Evolutionary conservation across 345 rosid species (phyloP).

Genomic region (Lepidium sativum): DNA sequence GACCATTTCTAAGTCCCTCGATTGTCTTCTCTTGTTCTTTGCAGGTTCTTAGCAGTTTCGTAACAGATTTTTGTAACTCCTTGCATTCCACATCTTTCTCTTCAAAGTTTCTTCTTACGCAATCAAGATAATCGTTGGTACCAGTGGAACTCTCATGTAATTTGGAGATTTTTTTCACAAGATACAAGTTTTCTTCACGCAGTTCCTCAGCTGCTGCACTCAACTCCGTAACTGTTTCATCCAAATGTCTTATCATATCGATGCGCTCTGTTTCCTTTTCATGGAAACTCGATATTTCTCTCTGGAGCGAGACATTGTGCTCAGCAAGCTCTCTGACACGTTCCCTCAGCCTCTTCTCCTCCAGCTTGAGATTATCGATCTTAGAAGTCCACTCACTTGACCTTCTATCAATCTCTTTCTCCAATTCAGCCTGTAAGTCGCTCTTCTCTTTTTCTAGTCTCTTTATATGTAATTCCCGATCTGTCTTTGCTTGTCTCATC

Average conservation of each 20-base stretch:
- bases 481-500: constrained; percentile 41
- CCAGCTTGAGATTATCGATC: constrained; percentile 58
- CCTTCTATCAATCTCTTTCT: constrained; percentile 92
- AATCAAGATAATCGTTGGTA: constrained; percentile 35
- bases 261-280: constrained; percentile 66
- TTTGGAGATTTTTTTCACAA: constrained; percentile 37
- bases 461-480: constrained; percentile 39
- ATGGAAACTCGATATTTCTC: constrained; percentile 60
- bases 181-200: constrained; percentile 40
- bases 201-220: constrained; percentile 39
- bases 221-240: constrained; percentile 51
- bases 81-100: constrained; percentile 83
- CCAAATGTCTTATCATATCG: constrained; percentile 39
- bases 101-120: constrained; percentile 53
- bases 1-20: constrained; percentile 52
- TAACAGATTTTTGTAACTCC: constrained; percentile 58
- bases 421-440: constrained; percentile 65
- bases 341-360: constrained; percentile 90
- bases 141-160: constrained; percentile 42
- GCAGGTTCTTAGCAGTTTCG: constrained; percentile 55
- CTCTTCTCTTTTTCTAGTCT: constrained; percentile 73
- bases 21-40: constrained; percentile 82
- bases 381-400: constrained; percentile 74
- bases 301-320: constrained; percentile 88
- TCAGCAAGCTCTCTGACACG: constrained; percentile 95